A percentile compares a stretch with the other conserved stretches of the same genome.
Conservation (phyloP, 495 filamentous ascomycete genomes). For the Tuber calosporum region DNA sequence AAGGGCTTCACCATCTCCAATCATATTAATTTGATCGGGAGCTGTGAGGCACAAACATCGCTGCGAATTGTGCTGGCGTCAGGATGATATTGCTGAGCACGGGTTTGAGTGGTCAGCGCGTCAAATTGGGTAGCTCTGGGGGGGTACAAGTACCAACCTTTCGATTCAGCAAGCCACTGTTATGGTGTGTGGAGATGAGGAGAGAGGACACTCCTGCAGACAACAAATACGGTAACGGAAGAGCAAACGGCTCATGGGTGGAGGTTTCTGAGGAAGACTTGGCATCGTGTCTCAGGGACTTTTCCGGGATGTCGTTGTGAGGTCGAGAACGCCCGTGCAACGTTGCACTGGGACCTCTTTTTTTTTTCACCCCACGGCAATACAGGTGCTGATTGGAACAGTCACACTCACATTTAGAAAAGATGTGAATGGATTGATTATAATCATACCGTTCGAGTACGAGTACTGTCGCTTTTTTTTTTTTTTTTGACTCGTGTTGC, state of each 20-base stretch:
- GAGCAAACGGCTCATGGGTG: background rate
- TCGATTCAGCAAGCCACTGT: background rate
- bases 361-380: background rate
- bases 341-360: background rate
- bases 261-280: background rate
- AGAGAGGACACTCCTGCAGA: background rate
- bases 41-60: background rate
- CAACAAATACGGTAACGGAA: background rate
- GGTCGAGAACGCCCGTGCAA: background rate
- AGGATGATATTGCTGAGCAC: background rate
- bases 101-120: background rate
- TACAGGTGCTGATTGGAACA: background rate
- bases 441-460: background rate
- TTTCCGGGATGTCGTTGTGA: background rate
- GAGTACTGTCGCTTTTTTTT: background rate
- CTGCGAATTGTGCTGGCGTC: background rate
- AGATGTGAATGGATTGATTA: background rate
- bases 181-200: background rate
- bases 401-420: background rate
- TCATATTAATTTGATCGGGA: background rate
- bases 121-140: background rate
- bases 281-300: background rate
- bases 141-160: background rate
- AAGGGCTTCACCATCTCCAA: background rate
- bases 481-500: background rate